Base-by-base conservation (phyloP, 768 basidiomycete species). In the Collybiopsis luxurians region DNA sequence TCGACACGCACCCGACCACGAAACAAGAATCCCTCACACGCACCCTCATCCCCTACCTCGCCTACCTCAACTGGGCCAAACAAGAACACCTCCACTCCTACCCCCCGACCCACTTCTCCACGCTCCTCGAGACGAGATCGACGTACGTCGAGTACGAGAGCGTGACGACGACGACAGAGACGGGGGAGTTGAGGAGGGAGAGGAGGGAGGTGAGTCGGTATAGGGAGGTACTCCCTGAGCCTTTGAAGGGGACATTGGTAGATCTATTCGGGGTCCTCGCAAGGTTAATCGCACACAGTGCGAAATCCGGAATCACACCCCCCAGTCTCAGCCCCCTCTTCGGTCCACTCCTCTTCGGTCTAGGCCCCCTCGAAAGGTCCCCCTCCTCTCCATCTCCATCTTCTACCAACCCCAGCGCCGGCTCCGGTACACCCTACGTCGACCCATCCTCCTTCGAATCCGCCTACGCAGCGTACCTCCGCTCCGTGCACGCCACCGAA, bases 251-350 rank as follows among this genome's bases (percentile, higher is more conserved):
- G 0, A 78, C 91, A 39, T 69, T 92, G 55, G 70, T 83, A 60
- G 83, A 88, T 2, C 73, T 96, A 2, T 80, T 98, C 61, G 80
- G 85, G 21, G 84, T 98, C 39, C 79, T 96, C 43, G 82, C 87
- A 3, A 84, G 89, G 27, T 81, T 98, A 59, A 85, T 89, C 0
- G 92, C 95, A 1, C 86, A 97, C 68, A 88, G 89, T 28, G 80
- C 87, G 15, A 79, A 82, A 9, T 94, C 92, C 10, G 95, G 96
- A 1, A 89, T 95, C 62, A 95, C 94, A 0, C 95, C 95, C 0
- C 89, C 91, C n/a, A 86, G 92, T 1, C 82, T 98, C 34, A 92
- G 95, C 1, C 85, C 92, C 11, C 81, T 96, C 3, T 96, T 98
- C 67, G 90, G 90, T 0, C 93, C 95, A 1, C 75, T 96, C 21